Percentiles rank a stretch among this genome's conserved stretches.
These are phyloP conservation scores for Podaxis sp. DNA, from an alignment of 768 basidiomycete genomes.

Conservation along the genomic window DNA sequence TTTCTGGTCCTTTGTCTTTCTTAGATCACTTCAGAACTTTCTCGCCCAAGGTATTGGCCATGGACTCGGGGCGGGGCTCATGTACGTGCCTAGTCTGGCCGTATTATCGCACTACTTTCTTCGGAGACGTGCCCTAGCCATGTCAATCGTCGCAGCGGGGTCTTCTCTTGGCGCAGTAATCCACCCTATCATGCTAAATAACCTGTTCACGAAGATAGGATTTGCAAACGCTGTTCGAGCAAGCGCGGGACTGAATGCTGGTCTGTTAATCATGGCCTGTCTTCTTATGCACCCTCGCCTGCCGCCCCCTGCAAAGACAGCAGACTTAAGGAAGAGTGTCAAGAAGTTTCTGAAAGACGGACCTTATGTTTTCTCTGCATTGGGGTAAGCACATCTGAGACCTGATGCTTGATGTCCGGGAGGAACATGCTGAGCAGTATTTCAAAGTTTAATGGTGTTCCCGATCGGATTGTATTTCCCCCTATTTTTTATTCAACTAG, in stretches of 20 bases:
- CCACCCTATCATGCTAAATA: conserved; percentile 51
- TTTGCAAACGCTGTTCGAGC: conserved; percentile 15
- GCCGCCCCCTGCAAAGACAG: conserved; percentile 4
- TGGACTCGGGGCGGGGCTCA: conserved; percentile 39
- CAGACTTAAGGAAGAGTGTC: conserved; percentile 1
- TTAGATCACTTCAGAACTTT: conserved; percentile 26
- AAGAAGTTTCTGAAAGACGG: conserved; percentile 3
- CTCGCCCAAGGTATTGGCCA: conserved; percentile 45
- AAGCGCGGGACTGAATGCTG: conserved; percentile 17
- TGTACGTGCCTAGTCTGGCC: conserved; percentile 40
- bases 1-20: background rate
- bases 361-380: conserved; percentile 2
- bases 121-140: conserved; percentile 36
- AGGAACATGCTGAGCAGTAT: background rate
- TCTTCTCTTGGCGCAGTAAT: conserved; percentile 29
- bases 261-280: conserved; percentile 13
- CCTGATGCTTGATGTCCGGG: background rate
- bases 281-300: conserved; percentile 9
- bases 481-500: conserved; percentile 37
- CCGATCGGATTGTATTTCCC: conserved; percentile 27
- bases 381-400: conserved; percentile 6
- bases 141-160: conserved; percentile 29
- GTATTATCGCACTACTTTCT: conserved; percentile 44
- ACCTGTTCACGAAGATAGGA: conserved; percentile 25
- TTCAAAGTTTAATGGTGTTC: conserved; percentile 18